Conservation (phyloP, 2,329 filamentous ascomycete genomes). For the Orbilia ellipsospora region DNA sequence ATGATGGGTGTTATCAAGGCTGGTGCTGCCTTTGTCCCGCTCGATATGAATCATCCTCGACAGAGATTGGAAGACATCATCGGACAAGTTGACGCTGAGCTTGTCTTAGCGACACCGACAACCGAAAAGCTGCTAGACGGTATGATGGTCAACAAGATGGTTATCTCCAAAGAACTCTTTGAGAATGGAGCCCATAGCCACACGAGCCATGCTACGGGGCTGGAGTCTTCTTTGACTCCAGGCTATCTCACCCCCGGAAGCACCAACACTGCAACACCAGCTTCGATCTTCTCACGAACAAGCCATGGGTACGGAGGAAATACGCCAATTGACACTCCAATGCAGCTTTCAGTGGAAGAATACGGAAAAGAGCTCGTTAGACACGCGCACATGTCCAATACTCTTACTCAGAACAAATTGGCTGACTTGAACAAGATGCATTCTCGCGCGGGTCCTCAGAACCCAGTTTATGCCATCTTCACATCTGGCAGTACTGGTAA, state of each 20-base stretch:
- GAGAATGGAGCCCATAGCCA: not conserved
- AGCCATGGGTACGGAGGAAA: conserved; percentile 15
- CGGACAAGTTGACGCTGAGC: conserved; percentile 5
- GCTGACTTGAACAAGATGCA: conserved; percentile 6
- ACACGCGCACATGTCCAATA: conserved; percentile 1
- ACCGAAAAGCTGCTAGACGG: conserved; percentile 14
- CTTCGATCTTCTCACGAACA: conserved; percentile 5
- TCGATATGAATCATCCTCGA: conserved; percentile 66
- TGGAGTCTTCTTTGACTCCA: no score
- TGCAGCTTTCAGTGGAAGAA: conserved; percentile 7
- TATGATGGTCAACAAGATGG: conserved; percentile 17
- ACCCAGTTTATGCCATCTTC: conserved; percentile 62
- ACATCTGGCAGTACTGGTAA: conserved; percentile 61
- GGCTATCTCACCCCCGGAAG: conserved; percentile 6
- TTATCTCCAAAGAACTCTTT: conserved; percentile 7
- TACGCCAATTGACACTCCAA: conserved; percentile 9
- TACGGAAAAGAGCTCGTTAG: conserved; percentile 10
- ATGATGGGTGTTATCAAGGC: conserved; percentile 67
- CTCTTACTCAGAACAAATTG: not conserved
- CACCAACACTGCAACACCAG: conserved; percentile 5
- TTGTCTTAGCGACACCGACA: conserved; percentile 8
- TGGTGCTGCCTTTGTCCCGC: conserved; percentile 66
- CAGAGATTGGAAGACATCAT: conserved; percentile 62
- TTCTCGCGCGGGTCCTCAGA: conserved; percentile 46
- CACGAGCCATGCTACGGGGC: no score